Percentiles rank a stretch among this genome's conserved stretches.
Conservation (phyloP, 352 stramenopile species). For the Pythium grandisporangium region DNA sequence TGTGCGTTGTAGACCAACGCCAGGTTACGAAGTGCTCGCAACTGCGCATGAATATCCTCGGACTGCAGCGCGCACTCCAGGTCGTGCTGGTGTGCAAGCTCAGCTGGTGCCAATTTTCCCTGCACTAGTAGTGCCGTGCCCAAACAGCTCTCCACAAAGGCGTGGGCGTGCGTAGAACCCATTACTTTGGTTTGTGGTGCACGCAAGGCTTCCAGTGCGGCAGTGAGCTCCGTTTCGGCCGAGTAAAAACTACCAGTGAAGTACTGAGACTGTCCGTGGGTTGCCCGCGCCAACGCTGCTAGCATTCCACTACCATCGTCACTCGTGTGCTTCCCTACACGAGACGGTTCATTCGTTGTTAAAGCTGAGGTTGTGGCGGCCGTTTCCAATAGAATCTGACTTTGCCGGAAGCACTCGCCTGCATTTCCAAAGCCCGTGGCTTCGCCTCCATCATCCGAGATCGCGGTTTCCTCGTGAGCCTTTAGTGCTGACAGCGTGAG, state of each 20-base stretch:
- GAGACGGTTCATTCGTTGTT: too few relatives aligned
- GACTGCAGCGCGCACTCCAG: constrained; percentile 30
- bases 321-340: constrained; percentile 5
- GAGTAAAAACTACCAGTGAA: constrained; percentile 27
- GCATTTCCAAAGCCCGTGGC: too few relatives aligned
- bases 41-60: constrained; percentile 43
- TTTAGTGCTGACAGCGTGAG: too few relatives aligned
- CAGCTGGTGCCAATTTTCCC: constrained; percentile 24
- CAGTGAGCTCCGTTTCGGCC: constrained; percentile 26
- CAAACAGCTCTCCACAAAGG: constrained; percentile 29
- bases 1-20: constrained; percentile 27
- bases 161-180: constrained; percentile 16
- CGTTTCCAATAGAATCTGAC: too few relatives aligned
- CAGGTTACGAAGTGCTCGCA: constrained; percentile 41
- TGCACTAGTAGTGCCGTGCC: constrained; percentile 36
- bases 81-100: constrained; percentile 39
- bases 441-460: too few relatives aligned
- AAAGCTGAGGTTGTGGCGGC: too few relatives aligned
- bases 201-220: constrained; percentile 16
- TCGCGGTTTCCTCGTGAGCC: too few relatives aligned
- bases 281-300: constrained; percentile 9
- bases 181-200: neutral
- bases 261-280: constrained; percentile 31
- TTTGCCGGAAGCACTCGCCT: too few relatives aligned
- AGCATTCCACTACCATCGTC: neutral